Base-by-base conservation (phyloP, 352 stramenopile genomes). In the Phytophthora sp. region DNA sequence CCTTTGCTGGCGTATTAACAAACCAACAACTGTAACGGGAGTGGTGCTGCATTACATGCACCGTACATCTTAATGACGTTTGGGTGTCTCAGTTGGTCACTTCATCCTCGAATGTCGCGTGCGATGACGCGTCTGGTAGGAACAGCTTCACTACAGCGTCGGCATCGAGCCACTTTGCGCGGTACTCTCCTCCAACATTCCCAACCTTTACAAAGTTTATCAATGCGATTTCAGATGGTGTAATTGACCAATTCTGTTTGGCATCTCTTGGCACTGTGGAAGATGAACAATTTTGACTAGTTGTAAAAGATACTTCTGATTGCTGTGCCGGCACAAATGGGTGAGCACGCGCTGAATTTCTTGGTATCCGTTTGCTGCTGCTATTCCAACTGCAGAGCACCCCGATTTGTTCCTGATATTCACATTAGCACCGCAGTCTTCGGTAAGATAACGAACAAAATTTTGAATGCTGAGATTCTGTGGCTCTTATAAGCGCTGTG, bases 21-120 rank as follows among this genome's bases (percentile, higher is more conserved):
- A 21, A 62, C 54, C n/a, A 62, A 62, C n/a, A 63, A 63, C 18
- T 28, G 18, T 5, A 43, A 11, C 13, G 42, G 18, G 18, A 30
- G 23, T 15, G 42, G 31, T 4, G 21, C 26, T 11, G 38, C 12
- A 30, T 42, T 17, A 6, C 54, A 63, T 9, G 35, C 54, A 15
- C 45, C 45, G 43, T 51, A 55, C 23, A 63, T 28, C 27, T 56
- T 54, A 35, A 63, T 49, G 7, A 63, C 35, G 26, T 63, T 63
- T 9, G 43, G 43, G 11, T 63, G 54, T 2, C 41, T n/a, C 18
- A 61, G n/a, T 32, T 52, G 28, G 5, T 49, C n/a, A 38, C 38
- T 21, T 58, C 51, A 1, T 49, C 35, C 18, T 30, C 24, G 7
- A 59, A 58, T 11, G 23, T 10, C 2, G 21, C 13, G 32, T 23